Percentiles rank a stretch among this genome's conserved stretches.
Evolutionary conservation across 345 rosid species (phyloP).

Genomic region (Salix arbutifolia): DNA sequence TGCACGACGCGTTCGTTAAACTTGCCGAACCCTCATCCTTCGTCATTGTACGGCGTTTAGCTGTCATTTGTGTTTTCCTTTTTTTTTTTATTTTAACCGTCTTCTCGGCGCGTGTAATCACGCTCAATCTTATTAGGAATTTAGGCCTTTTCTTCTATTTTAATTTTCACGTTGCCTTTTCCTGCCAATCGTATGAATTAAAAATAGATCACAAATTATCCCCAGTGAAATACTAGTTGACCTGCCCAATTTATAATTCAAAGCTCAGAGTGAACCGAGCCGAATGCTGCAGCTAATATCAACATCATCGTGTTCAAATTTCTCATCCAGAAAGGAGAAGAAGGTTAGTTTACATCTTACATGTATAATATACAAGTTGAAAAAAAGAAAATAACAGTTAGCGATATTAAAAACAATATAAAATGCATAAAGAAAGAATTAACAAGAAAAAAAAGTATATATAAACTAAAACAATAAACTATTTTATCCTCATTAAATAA

Average conservation of each 20-base stretch:
- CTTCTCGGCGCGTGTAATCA: not conserved
- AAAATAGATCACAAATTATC: not conserved
- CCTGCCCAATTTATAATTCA: too few species aligned
- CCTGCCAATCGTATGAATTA: not conserved
- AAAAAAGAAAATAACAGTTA: not conserved
- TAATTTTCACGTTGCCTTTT: not conserved
- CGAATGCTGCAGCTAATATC: too few species aligned
- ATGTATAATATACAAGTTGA: too few species aligned
- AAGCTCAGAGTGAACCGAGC: too few species aligned
- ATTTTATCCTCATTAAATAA: too few species aligned
- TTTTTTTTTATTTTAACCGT: not conserved
- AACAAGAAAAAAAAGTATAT: too few species aligned
- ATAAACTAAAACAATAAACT: too few species aligned
- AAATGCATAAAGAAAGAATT: too few species aligned
- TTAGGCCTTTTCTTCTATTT: not conserved
- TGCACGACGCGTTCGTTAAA: constrained; percentile 28
- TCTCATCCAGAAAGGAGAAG: too few species aligned
- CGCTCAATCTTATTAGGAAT: not conserved
- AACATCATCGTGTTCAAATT: too few species aligned
- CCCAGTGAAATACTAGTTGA: not conserved
- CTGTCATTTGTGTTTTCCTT: not conserved
- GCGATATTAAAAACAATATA: too few species aligned
- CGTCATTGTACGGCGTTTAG: constrained; percentile 15
- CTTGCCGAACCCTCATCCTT: constrained; percentile 2
- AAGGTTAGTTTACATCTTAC: too few species aligned